These are phyloP conservation scores for Aaosphaeria arxii DNA, from an alignment of 2,329 filamentous ascomycete genomes.

Conservation along the genomic window DNA sequence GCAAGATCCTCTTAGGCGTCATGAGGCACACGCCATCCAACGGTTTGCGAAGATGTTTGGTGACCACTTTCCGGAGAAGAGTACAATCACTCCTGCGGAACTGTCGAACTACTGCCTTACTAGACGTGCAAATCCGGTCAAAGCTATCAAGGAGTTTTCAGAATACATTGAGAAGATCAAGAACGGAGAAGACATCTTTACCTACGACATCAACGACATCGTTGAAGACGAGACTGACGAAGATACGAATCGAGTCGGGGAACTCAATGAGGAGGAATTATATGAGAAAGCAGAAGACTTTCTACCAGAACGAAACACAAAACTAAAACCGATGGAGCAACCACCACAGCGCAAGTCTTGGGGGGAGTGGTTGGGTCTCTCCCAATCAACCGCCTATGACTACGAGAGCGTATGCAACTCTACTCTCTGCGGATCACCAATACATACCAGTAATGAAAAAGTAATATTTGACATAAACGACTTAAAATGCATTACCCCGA, in stretches of 20 bases:
- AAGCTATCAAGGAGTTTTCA: slow-evolving; percentile 8
- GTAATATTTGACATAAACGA: too few relatives aligned
- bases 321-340: too few relatives aligned
- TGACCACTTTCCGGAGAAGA: slow-evolving; percentile 7
- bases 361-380: too few relatives aligned
- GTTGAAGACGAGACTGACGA: slow-evolving; percentile 5
- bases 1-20: background rate
- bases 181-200: slow-evolving; percentile 6
- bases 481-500: too few relatives aligned
- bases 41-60: slow-evolving; percentile 8
- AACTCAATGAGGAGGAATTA: too few relatives aligned
- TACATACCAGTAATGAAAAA: too few relatives aligned
- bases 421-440: too few relatives aligned
- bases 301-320: too few relatives aligned
- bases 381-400: too few relatives aligned
- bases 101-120: slow-evolving; percentile 7
- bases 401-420: too few relatives aligned
- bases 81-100: slow-evolving; percentile 7
- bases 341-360: too few relatives aligned
- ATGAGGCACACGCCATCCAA: slow-evolving; percentile 5
- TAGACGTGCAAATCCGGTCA: slow-evolving; percentile 7
- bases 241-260: background rate
- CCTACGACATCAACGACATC: slow-evolving; percentile 1
- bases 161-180: slow-evolving; percentile 3
- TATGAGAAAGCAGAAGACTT: too few relatives aligned